Percentiles rank a stretch among this genome's conserved stretches.
Conservation (phyloP, 2,329 filamentous ascomycete genomes). For the Zasmidium citrigriseum region DNA sequence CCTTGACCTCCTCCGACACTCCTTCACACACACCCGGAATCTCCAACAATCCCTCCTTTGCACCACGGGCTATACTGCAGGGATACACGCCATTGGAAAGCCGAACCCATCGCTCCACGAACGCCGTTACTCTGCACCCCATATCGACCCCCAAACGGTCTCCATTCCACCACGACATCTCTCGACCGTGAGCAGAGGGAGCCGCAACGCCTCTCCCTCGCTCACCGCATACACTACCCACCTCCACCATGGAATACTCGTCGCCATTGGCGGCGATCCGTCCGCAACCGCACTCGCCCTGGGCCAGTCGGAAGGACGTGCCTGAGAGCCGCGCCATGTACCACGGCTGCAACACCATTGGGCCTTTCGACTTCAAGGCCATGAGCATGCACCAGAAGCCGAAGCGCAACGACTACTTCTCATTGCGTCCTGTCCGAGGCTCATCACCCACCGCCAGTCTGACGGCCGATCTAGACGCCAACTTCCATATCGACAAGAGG, state of each 20-base stretch:
- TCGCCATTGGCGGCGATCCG: constrained; percentile 94
- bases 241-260: constrained; percentile 76
- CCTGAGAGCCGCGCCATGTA: constrained; percentile 56
- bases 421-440: constrained; percentile 69
- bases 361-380: constrained; percentile 74
- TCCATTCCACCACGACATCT: background rate
- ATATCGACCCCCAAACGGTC: constrained; percentile 5
- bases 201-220: constrained; percentile 1
- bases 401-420: constrained; percentile 76
- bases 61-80: background rate
- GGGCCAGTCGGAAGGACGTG: constrained; percentile 61
- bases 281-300: constrained; percentile 64
- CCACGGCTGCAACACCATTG: constrained; percentile 56
- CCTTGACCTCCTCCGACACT: background rate
- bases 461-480: constrained; percentile 92
- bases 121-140: constrained; percentile 8
- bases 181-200: constrained; percentile 4
- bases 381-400: constrained; percentile 72
- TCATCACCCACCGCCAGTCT: constrained; percentile 90
- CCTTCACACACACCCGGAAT: constrained; percentile 2
- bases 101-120: background rate
- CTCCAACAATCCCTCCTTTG: constrained; percentile 1
- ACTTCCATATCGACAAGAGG: constrained; percentile 96
- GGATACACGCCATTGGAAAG: background rate
- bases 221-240: constrained; percentile 16